Base-by-base conservation (phyloP, 1,284 basidiomycete species). In the Austroboletus niveus region DNA sequence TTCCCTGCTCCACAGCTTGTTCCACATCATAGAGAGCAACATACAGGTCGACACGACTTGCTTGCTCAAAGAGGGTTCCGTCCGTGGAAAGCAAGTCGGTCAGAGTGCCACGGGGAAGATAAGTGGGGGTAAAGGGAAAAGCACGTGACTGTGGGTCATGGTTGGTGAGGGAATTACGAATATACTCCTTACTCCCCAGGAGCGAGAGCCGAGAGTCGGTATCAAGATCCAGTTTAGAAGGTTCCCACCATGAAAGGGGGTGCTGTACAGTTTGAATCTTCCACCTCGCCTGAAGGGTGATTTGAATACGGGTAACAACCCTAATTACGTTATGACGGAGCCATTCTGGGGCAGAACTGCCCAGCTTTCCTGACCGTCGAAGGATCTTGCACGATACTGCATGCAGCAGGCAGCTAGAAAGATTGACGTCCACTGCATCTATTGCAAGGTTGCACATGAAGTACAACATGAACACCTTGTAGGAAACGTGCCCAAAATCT, bases 21-120 rank as follows among this genome's bases (percentile, higher is more conserved):
- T 73, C 71, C 15, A 75, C 63, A 53, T 74, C 71, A 11, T 54
- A 57, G 0, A 72, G 57, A 7, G 63, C 57, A 15, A 67, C 8
- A 40, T 54, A 46, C 1, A 57, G 22, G 9, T 66, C 53, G 3
- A 31, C 15, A 22, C 8, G 11, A 27, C 49, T 47, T 9, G 45
- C 51, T 8, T 14, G 17, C 7, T 36, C n/a, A 36, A 58, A 58
- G 9, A 55, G 50, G 1, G 20, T 4, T 4, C 43, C 20, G 8
- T 45, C 24, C 10, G n/a, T 22, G 8, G 38, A 39, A 9, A 39
- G 38, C 8, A 39, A 39, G 38, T 39, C 15, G 8, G n/a, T 11
- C 7, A 39, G 38, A 17, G 15, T 39, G 6, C 38, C 38, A 11
- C 38, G 15, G 20, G 17, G 38, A 17, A 17, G n/a, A 7, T 39